Conservation (phyloP, 2,329 filamentous ascomycete genomes). For the Diaporthe helianthi region DNA sequence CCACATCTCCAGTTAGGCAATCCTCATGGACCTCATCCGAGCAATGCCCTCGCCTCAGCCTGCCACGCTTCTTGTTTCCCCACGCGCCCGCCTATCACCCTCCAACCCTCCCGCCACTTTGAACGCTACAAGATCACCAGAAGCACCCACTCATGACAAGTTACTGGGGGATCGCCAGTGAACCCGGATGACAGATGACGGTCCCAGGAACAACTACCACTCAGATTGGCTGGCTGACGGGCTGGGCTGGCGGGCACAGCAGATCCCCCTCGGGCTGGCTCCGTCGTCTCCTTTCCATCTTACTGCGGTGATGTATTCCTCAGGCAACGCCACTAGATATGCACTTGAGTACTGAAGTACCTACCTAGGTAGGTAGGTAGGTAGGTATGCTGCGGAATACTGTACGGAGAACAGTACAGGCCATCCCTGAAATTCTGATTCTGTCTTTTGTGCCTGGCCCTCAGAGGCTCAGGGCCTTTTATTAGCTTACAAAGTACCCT, state of each 20-base stretch:
- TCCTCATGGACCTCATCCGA: slow-evolving; percentile 16
- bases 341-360: no score
- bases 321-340: background rate
- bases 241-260: background rate
- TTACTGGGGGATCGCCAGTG: slow-evolving; percentile 17
- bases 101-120: background rate
- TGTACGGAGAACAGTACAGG: background rate
- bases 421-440: background rate
- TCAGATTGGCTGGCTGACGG: background rate
- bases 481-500: no score
- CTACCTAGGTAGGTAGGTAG: no score
- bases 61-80: slow-evolving; percentile 21
- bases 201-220: background rate
- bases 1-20: background rate
- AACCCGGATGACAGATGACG: slow-evolving; percentile 8
- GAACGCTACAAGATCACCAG: slow-evolving; percentile 13
- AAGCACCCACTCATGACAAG: background rate
- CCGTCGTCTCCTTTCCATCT: background rate
- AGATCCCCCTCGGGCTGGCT: slow-evolving; percentile 10
- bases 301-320: slow-evolving; percentile 5
- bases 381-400: no score
- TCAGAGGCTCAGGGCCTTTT: no score
- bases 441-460: slow-evolving; percentile 6
- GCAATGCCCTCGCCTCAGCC: slow-evolving; percentile 6
- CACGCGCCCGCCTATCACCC: slow-evolving; percentile 23